phyloP scores from a whole-genome alignment of 164 flowering plant genomes.

The Aristolochia fimbriata region DNA sequence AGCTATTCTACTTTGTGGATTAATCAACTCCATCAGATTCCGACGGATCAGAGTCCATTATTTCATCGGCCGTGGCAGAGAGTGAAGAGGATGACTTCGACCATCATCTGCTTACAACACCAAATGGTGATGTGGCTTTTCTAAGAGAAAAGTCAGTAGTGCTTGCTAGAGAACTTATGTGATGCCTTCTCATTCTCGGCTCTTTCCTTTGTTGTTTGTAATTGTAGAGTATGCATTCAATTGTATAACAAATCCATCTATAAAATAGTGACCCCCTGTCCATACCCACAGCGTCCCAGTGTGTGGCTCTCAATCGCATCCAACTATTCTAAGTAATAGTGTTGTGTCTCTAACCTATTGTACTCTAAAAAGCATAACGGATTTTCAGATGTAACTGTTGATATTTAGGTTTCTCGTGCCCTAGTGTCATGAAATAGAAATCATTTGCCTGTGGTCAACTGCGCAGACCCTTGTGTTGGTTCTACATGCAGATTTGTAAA shows the following conservation, averaged over 20 bases:
- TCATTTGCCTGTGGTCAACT: background rate
- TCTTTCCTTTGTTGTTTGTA: slow-evolving; percentile 9
- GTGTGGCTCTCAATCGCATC: too few species aligned
- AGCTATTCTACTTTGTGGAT: slow-evolving; percentile 8
- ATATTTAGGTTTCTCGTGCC: too few species aligned
- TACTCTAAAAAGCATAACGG: too few species aligned
- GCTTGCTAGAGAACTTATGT: slow-evolving; percentile 51
- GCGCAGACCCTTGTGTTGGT: too few species aligned
- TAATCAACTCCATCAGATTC: slow-evolving; percentile 21
- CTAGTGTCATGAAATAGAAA: background rate
- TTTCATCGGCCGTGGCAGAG: slow-evolving; percentile 30
- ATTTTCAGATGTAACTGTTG: too few species aligned
- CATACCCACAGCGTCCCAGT: too few species aligned
- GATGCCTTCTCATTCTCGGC: slow-evolving; percentile 6
- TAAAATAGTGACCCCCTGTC: too few species aligned
- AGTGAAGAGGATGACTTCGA: slow-evolving; percentile 52
- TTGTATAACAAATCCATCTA: slow-evolving; percentile 1
- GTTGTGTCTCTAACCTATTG: too few species aligned
- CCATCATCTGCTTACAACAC: slow-evolving; percentile 49
- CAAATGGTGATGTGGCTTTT: slow-evolving; percentile 57
- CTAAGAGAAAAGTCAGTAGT: slow-evolving; percentile 56
- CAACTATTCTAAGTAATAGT: too few species aligned
- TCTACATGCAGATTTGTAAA: too few species aligned
- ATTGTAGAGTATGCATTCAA: slow-evolving; percentile 13
- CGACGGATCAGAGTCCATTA: slow-evolving; percentile 40